A percentile compares a stretch with the other conserved stretches of the same genome.
These are phyloP conservation scores for Sarocladium oryzae DNA, from an alignment of 2,329 filamentous ascomycete species.

Conservation along the genomic window DNA sequence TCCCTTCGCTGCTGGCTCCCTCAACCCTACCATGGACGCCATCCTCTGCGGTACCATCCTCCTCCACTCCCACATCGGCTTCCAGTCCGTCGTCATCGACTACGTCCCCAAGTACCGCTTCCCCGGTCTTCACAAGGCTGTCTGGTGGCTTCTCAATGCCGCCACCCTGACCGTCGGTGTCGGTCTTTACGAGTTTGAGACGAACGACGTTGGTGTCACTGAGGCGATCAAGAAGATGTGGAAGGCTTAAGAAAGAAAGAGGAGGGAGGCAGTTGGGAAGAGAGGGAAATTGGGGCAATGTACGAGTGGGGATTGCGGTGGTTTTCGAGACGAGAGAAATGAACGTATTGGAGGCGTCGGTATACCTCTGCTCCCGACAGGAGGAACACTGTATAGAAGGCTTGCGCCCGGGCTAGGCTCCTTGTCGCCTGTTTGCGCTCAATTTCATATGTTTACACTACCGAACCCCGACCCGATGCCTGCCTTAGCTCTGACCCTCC, in stretches of 20 bases:
- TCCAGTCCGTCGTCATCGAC: constrained; percentile 85
- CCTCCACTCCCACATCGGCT: constrained; percentile 92
- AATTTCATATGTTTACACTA: constrained; percentile 6
- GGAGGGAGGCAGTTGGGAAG: constrained; percentile 76
- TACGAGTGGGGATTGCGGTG: not conserved
- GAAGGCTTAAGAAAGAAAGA: constrained; percentile 80
- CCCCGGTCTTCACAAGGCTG: constrained; percentile 58
- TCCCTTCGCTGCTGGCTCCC: constrained; percentile 84
- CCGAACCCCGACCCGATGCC: no score
- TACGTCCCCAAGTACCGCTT: constrained; percentile 73
- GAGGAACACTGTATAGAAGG: constrained; percentile 13
- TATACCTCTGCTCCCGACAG: constrained; percentile 10
- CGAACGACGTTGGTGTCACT: constrained; percentile 91
- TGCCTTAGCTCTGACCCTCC: no score
- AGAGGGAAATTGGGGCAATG: not conserved
- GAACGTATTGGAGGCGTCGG: constrained; percentile 3
- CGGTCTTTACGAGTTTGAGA: constrained; percentile 97
- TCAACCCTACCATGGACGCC: constrained; percentile 86
- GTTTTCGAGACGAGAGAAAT: not conserved
- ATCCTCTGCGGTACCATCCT: constrained; percentile 76
- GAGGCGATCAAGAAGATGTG: constrained; percentile 85
- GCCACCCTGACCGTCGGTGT: constrained; percentile 76
- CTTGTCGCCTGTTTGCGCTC: not conserved
- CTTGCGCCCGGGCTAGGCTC: constrained; percentile 7
- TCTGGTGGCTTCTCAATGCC: constrained; percentile 72